phyloP scores from a whole-genome alignment of 2,329 filamentous ascomycete species.

The Stagonosporopsis tanaceti region DNA sequence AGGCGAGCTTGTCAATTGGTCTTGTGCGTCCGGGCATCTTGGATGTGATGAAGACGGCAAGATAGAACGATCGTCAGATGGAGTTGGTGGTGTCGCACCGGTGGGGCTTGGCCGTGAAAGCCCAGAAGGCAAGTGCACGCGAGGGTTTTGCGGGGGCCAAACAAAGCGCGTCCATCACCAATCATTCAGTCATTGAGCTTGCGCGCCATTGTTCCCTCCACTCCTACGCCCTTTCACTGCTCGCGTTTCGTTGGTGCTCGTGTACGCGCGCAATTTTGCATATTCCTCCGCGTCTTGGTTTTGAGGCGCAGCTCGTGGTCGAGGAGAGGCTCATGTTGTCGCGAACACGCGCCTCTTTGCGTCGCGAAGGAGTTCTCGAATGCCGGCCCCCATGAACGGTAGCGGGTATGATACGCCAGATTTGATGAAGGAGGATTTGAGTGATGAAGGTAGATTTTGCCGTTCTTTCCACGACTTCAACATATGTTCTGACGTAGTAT shows the following conservation, averaged over 20 bases:
- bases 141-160: constrained; percentile 7
- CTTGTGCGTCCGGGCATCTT: constrained; percentile 56
- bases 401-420: constrained; percentile 49
- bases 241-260: neutral
- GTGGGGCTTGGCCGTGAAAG: constrained; percentile 16
- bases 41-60: constrained; percentile 13
- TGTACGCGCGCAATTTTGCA: neutral
- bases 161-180: constrained; percentile 16
- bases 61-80: constrained; percentile 19
- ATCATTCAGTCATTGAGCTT: neutral
- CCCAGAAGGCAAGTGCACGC: constrained; percentile 2
- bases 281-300: constrained; percentile 10
- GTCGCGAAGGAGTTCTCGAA: constrained; percentile 48
- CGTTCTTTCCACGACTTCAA: neutral
- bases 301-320: constrained; percentile 4
- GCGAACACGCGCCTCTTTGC: constrained; percentile 49
- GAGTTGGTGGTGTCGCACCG: constrained; percentile 16
- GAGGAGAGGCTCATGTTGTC: constrained; percentile 47
- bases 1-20: constrained; percentile 74
- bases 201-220: constrained; percentile 2
- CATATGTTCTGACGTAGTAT: constrained; percentile 17
- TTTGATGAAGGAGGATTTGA: constrained; percentile 47
- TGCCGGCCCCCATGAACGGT: constrained; percentile 52
- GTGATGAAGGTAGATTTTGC: constrained; percentile 45
- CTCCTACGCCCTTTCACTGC: constrained; percentile 1